These are phyloP conservation scores for Neurospora sp. DNA, from an alignment of 495 filamentous ascomycete species.

Conservation along the genomic window DNA sequence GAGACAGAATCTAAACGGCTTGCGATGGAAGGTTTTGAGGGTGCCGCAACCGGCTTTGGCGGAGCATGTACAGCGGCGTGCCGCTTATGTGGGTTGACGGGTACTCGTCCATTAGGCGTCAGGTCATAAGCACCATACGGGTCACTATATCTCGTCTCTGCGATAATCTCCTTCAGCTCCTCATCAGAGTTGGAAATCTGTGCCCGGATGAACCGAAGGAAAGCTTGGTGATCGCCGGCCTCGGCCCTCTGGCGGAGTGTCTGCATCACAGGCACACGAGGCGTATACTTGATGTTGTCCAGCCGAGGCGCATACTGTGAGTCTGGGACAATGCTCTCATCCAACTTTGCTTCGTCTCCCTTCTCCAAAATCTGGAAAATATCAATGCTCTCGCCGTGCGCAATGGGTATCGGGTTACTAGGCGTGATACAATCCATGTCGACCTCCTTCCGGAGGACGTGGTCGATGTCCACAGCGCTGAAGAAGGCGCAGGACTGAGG, in stretches of 20 bases:
- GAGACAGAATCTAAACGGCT: background rate
- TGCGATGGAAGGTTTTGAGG: background rate
- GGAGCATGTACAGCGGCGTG: background rate
- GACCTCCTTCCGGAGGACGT: conserved; percentile 90
- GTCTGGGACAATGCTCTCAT: conserved; percentile 46
- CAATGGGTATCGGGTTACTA: conserved; percentile 66
- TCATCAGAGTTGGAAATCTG: conserved; percentile 70
- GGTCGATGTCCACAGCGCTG: conserved; percentile 88
- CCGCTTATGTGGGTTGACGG: background rate
- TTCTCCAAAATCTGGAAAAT: conserved; percentile 61
- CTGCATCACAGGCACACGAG: conserved; percentile 72
- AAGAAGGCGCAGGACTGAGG: conserved; percentile 93
- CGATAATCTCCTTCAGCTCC: conserved; percentile 65
- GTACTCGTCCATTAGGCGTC: background rate
- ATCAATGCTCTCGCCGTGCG: conserved; percentile 75
- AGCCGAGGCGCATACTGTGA: conserved; percentile 36
- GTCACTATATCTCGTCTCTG: conserved; percentile 29
- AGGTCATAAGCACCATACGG: background rate
- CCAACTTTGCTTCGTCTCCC: conserved; percentile 51
- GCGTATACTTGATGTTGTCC: conserved; percentile 52
- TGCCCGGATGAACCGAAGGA: conserved; percentile 61
- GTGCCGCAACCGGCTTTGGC: background rate
- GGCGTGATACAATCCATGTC: conserved; percentile 96
- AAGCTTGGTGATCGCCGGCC: conserved; percentile 24
- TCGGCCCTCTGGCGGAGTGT: conserved; percentile 34